phyloP scores from a whole-genome alignment of 2,329 filamentous ascomycete species.

The Periconia macrospinosa region DNA sequence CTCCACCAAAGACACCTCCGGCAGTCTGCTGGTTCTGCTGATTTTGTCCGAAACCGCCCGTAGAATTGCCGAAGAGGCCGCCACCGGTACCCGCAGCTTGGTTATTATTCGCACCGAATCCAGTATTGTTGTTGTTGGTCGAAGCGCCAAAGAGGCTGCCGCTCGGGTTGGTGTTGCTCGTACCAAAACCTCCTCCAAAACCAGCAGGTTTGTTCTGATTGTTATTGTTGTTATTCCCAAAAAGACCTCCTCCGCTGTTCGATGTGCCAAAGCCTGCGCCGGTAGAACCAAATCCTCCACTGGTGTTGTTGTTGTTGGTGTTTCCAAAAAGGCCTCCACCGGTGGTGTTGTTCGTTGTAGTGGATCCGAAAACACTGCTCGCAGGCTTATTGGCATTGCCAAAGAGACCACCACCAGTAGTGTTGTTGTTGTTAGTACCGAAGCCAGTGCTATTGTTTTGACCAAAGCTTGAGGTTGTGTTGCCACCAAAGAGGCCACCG shows the following conservation, averaged over 20 bases:
- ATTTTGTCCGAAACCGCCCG: slow-evolving; percentile 37
- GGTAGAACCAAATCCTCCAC: slow-evolving; percentile 38
- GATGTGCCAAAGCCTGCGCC: slow-evolving; percentile 41
- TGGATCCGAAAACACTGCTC: slow-evolving; percentile 46
- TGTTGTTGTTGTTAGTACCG: slow-evolving; percentile 39
- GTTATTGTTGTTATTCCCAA: slow-evolving; percentile 47
- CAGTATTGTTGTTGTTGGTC: slow-evolving; percentile 17
- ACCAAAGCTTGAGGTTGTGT: slow-evolving; percentile 26
- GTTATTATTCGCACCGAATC: slow-evolving; percentile 35
- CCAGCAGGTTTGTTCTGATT: slow-evolving; percentile 34
- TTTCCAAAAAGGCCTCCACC: slow-evolving; percentile 41
- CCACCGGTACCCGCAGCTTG: slow-evolving; percentile 21
- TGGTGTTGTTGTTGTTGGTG: slow-evolving; percentile 34
- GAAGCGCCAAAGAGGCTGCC: slow-evolving; percentile 14
- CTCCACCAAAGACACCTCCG: slow-evolving; percentile 48
- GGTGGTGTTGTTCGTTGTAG: slow-evolving; percentile 24
- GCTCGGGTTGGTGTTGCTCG: slow-evolving; percentile 30
- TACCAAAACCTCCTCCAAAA: slow-evolving; percentile 39
- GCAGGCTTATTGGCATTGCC: slow-evolving; percentile 30
- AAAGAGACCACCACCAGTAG: slow-evolving; percentile 37
- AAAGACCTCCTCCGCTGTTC: slow-evolving; percentile 47
- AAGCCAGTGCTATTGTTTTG: slow-evolving; percentile 23
- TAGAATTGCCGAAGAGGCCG: slow-evolving; percentile 18
- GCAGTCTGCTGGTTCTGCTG: slow-evolving; percentile 27
- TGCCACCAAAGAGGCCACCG: slow-evolving; percentile 48